Evolutionary conservation across 192 early-diverging fungal species (phyloP).

Genomic region (Umbelopsis isabellina): DNA sequence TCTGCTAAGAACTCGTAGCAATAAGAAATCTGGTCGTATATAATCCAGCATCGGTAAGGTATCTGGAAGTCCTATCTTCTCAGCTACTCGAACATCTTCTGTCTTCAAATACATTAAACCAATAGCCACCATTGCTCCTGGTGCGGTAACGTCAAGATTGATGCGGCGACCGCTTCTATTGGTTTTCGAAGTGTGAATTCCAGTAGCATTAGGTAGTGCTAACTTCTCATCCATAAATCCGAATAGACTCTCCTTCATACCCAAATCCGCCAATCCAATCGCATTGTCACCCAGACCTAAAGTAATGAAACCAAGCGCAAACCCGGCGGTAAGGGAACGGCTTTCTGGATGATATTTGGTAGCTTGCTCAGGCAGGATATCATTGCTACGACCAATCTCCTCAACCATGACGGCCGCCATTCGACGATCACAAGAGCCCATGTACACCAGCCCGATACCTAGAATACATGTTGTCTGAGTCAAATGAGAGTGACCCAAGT

Average conservation of each 20-base stretch:
- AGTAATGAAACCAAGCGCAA: constrained; percentile 82
- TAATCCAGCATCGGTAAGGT: constrained; percentile 64
- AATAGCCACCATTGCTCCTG: constrained; percentile 79
- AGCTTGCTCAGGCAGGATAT: constrained; percentile 26
- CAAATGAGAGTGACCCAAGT: constrained; percentile 66
- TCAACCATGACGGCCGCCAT: constrained; percentile 76
- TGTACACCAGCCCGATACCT: constrained; percentile 77
- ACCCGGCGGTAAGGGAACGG: constrained; percentile 79
- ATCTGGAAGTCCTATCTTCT: constrained; percentile 64
- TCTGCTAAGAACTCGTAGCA: constrained; percentile 67
- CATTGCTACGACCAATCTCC: constrained; percentile 55
- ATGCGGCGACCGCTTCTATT: constrained; percentile 31
- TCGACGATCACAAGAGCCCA: constrained; percentile 66
- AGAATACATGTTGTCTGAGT: constrained; percentile 72
- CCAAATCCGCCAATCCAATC: constrained; percentile 55
- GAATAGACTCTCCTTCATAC: constrained; percentile 57
- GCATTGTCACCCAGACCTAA: constrained; percentile 65
- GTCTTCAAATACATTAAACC: constrained; percentile 86
- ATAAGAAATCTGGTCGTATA: constrained; percentile 71
- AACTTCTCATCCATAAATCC: constrained; percentile 43
- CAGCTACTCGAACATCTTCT: constrained; percentile 66
- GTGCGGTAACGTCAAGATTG: constrained; percentile 56
- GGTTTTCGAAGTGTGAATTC: constrained; percentile 63
- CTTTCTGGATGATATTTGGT: constrained; percentile 53
- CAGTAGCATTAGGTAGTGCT: constrained; percentile 59